phyloP scores from a whole-genome alignment of 352 stramenopile genomes.

The Pythium biforme region DNA sequence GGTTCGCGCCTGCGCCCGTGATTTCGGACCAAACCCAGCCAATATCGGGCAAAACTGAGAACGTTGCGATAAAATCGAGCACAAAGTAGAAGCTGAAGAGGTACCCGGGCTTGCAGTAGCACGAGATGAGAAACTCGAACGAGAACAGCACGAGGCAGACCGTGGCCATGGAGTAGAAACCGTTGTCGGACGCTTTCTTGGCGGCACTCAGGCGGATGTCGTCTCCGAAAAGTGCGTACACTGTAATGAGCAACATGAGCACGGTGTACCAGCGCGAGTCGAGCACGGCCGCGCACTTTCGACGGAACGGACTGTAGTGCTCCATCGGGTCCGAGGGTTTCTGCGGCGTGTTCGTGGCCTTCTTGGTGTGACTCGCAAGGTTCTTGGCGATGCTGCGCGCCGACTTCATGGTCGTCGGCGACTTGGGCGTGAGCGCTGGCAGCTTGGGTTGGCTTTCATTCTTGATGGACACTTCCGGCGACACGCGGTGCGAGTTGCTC shows the following conservation, averaged over 20 bases:
- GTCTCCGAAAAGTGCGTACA: slow-evolving; percentile 92
- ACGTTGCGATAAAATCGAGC: slow-evolving; percentile 82
- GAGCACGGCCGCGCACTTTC: slow-evolving; percentile 46
- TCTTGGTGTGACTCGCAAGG: slow-evolving; percentile 4
- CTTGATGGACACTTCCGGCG: slow-evolving; percentile 70
- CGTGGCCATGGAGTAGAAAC: slow-evolving; percentile 84
- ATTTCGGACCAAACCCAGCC: slow-evolving; percentile 79
- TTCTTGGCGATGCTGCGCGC: slow-evolving; percentile 31
- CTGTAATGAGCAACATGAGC: slow-evolving; percentile 88
- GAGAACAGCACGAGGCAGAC: slow-evolving; percentile 88
- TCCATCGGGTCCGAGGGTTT: slow-evolving; percentile 37
- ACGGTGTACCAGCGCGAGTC: slow-evolving; percentile 76
- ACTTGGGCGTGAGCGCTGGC: slow-evolving; percentile 53
- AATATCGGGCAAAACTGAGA: slow-evolving; percentile 84
- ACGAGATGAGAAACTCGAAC: slow-evolving; percentile 84
- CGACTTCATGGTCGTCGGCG: slow-evolving; percentile 43
- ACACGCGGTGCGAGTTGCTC: slow-evolving; percentile 56
- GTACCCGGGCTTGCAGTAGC: slow-evolving; percentile 73
- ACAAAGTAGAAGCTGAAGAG: slow-evolving; percentile 92
- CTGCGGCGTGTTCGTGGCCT: slow-evolving; percentile 9
- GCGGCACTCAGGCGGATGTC: slow-evolving; percentile 87
- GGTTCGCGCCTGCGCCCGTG: slow-evolving; percentile 42
- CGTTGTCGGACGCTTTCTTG: slow-evolving; percentile 63
- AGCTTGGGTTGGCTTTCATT: slow-evolving; percentile 44
- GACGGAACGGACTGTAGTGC: slow-evolving; percentile 37